phyloP scores from a whole-genome alignment of 2,329 filamentous ascomycete genomes.

The Hirsutella rhossiliensis region DNA sequence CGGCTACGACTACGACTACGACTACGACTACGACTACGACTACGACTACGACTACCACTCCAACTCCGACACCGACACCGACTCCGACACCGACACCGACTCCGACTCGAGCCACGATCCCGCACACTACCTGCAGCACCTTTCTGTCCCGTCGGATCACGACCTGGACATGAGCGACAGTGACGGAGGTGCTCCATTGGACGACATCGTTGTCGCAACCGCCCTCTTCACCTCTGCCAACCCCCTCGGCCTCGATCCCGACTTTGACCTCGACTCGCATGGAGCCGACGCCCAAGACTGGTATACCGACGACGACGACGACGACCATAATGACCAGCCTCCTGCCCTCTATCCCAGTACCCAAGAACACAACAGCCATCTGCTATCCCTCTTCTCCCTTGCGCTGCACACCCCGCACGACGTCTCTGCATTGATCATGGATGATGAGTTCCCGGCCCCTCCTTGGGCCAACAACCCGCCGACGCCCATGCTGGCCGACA shows the following conservation, averaged over 20 bases:
- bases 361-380: background rate
- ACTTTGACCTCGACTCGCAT: conserved; percentile 1
- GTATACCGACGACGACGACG: conserved; percentile 3
- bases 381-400: background rate
- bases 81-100: conserved; percentile 1
- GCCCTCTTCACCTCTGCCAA: background rate
- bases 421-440: background rate
- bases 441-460: background rate
- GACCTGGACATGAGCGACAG: conserved; percentile 23
- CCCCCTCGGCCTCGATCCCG: background rate
- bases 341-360: background rate
- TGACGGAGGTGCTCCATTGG: conserved; percentile 18
- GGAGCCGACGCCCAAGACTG: background rate
- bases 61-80: background rate
- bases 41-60: background rate
- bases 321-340: background rate
- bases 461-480: background rate
- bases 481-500: background rate
- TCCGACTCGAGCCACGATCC: background rate
- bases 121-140: background rate
- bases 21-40: background rate
- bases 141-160: conserved; percentile 7
- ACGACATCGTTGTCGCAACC: conserved; percentile 1
- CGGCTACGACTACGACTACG: background rate
- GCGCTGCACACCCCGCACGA: background rate